Evolutionary conservation across 179 eudicot species (phyloP), one percentile per base, ranked within the genome.

Genomic region (Amaranthus tricolor): DNA sequence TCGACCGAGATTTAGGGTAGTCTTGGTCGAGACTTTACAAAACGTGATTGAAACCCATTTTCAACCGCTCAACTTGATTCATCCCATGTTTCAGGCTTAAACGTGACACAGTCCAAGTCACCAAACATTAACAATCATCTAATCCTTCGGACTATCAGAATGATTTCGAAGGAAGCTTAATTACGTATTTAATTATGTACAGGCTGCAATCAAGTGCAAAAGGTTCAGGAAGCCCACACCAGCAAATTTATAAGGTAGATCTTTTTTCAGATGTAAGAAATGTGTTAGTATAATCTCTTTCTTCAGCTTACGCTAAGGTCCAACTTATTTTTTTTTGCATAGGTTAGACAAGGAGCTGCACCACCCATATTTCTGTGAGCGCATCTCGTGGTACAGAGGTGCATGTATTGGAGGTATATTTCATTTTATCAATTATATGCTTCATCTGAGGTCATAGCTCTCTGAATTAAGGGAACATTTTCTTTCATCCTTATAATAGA

Each of bases 351-450:
- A 74, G 72, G 78, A 71, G 82, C 57, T 70, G 74, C 65, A 50
- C 60, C 56, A 77, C 71, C 52, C 69, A 51, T 63, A 76, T 64
- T 72, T 66, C 80, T 72, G 68, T 72, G 44, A 69, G 73, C 53
- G 91, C 83, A 40, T 73, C 63, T 76, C 85, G 62, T 45, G 75
- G 76, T 74, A 77, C 85, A 1, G 76, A 79, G 69, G 88, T 77
- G 70, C 72, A 66, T 58, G 81, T 88, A 68, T 73, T 85, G 77
- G 84, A 88, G 91, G 97, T 88, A 89, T 66, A 19, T 69, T 14
- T 66, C 47, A 19, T 68, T 64, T 0, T n/a, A 7, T 73, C 58
- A 15, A n/a, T 31, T 21, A 24, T 78, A 24, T 44, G 31, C 72
- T 56, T 67, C 40, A 21, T 55, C 68, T 59, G 8, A 24, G 53